Evolutionary conservation across 495 filamentous ascomycete species (phyloP).

Genomic region (Hypoxylon subgilvum): DNA sequence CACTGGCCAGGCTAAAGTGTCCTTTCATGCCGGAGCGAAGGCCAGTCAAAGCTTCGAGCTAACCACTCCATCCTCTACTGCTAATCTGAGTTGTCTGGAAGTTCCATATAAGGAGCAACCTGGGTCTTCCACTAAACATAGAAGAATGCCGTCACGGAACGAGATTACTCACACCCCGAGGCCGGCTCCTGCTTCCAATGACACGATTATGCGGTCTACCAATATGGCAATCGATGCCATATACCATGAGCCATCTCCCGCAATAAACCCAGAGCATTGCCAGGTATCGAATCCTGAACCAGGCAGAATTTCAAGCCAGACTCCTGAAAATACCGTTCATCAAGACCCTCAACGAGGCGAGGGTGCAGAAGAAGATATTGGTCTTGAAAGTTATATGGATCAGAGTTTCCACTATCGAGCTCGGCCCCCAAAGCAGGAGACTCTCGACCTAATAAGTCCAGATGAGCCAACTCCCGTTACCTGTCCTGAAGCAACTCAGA

Average conservation of each 20-base stretch:
- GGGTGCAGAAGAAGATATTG: background rate
- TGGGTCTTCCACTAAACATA: background rate
- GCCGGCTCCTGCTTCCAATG: background rate
- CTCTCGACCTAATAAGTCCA: background rate
- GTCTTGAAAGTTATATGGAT: slow-evolving; percentile 28
- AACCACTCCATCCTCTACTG: slow-evolving; percentile 34
- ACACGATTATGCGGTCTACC: background rate
- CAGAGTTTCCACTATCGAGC: slow-evolving; percentile 42
- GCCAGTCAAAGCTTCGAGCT: slow-evolving; percentile 35
- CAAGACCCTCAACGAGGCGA: slow-evolving; percentile 2
- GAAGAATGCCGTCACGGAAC: background rate
- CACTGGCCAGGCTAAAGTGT: background rate
- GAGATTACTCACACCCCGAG: background rate
- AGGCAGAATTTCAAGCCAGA: background rate
- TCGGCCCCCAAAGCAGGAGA: slow-evolving; percentile 18
- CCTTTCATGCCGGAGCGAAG: background rate
- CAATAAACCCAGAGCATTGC: background rate
- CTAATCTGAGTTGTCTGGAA: slow-evolving; percentile 7
- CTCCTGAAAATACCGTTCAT: background rate
- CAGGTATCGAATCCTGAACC: background rate
- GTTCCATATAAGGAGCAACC: background rate
- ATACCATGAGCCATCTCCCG: background rate
- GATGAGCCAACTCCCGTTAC: background rate
- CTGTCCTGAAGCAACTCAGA: slow-evolving; percentile 12
- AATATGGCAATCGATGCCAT: background rate